A percentile compares a stretch with the other conserved stretches of the same genome.
Evolutionary conservation across 2,329 filamentous ascomycete genomes (phyloP).

Genomic region (Teratosphaeria zuluensis): DNA sequence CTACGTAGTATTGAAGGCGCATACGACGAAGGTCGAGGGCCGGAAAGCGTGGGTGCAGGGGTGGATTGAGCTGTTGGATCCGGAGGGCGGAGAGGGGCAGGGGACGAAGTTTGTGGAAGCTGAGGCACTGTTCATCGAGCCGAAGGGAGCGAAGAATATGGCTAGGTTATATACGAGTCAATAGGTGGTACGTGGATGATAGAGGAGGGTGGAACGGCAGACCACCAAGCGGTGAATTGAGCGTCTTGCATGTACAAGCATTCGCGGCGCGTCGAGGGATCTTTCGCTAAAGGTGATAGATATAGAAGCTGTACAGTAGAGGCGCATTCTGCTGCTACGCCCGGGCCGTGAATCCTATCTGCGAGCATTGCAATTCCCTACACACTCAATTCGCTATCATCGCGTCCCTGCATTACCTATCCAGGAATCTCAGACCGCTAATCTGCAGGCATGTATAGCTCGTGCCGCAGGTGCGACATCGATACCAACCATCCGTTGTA

Average conservation of each 20-base stretch:
- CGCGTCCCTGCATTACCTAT: too few relatives aligned
- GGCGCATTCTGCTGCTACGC: background rate
- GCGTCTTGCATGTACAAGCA: background rate
- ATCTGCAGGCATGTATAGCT: background rate
- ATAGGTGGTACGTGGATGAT: background rate
- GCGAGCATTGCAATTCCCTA: background rate
- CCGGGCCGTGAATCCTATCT: too few relatives aligned
- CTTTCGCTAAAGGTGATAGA: background rate
- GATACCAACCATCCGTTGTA: too few relatives aligned
- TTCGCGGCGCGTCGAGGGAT: background rate
- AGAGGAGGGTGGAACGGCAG: background rate
- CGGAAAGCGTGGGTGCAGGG: constrained; percentile 92
- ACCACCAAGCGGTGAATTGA: too few relatives aligned
- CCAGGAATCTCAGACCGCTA: background rate
- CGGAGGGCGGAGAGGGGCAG: constrained; percentile 33
- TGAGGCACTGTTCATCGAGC: constrained; percentile 79
- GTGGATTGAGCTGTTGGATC: constrained; percentile 66
- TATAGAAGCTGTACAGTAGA: background rate
- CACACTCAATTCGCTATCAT: background rate
- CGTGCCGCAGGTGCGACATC: too few relatives aligned
- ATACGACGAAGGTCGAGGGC: constrained; percentile 78
- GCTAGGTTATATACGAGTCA: constrained; percentile 19
- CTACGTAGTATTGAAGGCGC: constrained; percentile 68
- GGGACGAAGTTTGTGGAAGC: constrained; percentile 68
- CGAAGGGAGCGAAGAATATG: constrained; percentile 60